These are phyloP conservation scores for Epicoccum nigrum DNA, from an alignment of 2,329 filamentous ascomycete species.

Conservation along the genomic window DNA sequence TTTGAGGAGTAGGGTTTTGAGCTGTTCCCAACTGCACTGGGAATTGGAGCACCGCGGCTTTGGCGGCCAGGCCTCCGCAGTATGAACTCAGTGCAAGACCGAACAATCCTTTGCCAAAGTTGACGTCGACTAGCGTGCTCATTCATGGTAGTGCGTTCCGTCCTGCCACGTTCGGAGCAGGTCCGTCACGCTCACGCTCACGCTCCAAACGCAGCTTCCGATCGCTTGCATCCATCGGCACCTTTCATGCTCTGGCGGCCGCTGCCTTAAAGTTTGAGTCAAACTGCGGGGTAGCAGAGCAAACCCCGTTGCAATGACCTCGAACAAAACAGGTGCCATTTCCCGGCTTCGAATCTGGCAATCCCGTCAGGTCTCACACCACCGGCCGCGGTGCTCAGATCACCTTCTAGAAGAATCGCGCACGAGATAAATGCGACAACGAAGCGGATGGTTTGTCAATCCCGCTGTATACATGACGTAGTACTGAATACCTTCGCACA, in stretches of 20 bases:
- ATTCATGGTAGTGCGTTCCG: slow-evolving; percentile 9
- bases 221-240: not conserved
- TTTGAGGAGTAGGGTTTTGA: too few species aligned
- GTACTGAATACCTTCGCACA: slow-evolving; percentile 21
- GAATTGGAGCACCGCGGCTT: too few species aligned
- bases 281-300: slow-evolving; percentile 12
- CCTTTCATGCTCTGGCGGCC: slow-evolving; percentile 1
- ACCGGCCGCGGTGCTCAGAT: slow-evolving; percentile 10
- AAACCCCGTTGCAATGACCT: slow-evolving; percentile 3
- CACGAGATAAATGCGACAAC: slow-evolving; percentile 30
- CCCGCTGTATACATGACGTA: slow-evolving; percentile 8
- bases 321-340: slow-evolving; percentile 22
- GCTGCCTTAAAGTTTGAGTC: slow-evolving; percentile 8
- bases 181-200: not conserved
- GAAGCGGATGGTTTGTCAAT: slow-evolving; percentile 36
- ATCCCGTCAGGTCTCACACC: slow-evolving; percentile 15
- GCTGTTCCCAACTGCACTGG: too few species aligned
- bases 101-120: too few species aligned
- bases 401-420: slow-evolving; percentile 1
- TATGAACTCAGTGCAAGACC: too few species aligned
- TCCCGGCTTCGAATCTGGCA: slow-evolving; percentile 23
- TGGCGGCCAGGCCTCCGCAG: too few species aligned
- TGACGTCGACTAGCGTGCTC: not conserved
- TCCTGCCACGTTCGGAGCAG: not conserved
- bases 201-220: slow-evolving; percentile 3